A percentile compares a stretch with the other conserved stretches of the same genome.
Evolutionary conservation across 805 yeast species (phyloP).

Genomic region (Kazachstania taianensis): DNA sequence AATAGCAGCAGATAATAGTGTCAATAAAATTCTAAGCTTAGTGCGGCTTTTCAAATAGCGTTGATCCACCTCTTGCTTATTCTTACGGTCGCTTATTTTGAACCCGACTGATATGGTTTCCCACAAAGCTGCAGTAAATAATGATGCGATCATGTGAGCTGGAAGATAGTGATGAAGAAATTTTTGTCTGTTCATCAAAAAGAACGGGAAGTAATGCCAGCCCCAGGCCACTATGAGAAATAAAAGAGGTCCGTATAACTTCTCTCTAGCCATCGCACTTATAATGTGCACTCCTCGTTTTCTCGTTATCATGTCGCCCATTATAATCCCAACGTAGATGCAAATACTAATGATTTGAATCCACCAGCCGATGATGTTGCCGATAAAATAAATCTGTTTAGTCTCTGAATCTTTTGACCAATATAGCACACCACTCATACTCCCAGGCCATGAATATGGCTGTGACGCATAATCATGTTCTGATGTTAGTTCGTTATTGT

Average conservation of each 20-base stretch:
- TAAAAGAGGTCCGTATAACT: constrained; percentile 66
- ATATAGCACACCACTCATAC: constrained; percentile 84
- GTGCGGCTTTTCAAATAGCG: neutral
- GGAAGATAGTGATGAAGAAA: constrained; percentile 83
- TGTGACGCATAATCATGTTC: constrained; percentile 92
- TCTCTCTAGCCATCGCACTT: constrained; percentile 47
- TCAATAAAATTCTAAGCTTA: neutral
- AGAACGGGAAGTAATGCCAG: constrained; percentile 83
- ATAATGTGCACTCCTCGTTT: constrained; percentile 57
- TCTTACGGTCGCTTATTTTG: neutral
- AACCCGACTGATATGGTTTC: constrained; percentile 44
- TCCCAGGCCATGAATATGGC: constrained; percentile 88
- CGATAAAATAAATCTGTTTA: constrained; percentile 79
- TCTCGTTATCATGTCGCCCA: constrained; percentile 65
- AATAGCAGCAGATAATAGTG: constrained; percentile 27
- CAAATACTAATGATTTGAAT: constrained; percentile 55
- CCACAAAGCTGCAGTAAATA: constrained; percentile 67
- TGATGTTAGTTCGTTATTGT: constrained; percentile 64
- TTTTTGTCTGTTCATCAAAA: constrained; percentile 82
- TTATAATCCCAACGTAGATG: constrained; percentile 48
- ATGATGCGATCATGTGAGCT: constrained; percentile 29
- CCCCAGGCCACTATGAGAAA: constrained; percentile 81
- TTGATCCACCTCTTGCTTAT: neutral
- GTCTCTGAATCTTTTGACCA: constrained; percentile 67
- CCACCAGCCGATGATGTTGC: constrained; percentile 89